Base-by-base conservation (phyloP, 73 alveolate species). In the Stentor roeselii region DNA sequence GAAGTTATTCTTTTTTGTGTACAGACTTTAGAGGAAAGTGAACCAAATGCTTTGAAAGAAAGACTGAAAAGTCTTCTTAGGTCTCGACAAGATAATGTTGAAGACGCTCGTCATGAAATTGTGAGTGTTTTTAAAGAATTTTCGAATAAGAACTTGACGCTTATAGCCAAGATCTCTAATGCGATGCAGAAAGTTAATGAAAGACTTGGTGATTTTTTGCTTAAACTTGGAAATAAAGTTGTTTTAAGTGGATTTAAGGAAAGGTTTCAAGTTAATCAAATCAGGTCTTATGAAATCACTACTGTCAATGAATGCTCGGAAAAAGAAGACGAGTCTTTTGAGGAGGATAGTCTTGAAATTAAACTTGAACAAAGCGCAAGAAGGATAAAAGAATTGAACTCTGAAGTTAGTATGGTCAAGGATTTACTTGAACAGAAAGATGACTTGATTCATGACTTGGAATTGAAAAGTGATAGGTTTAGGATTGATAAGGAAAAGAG, bases 351-450 rank as follows among this genome's bases (percentile, higher is more conserved):
- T 50, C 21, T 50, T 11, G 67, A 50, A 50, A 6, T 50, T 50
- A 50, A 50, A 50, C 67, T 50, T 50, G 67, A 50, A 50, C 67
- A 50, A 50, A 50, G 67, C 67, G 67, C 67, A 11, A 50, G 21
- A 50, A 50, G 67, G 21, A 50, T 50, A 6, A 50, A 50, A 50
- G 67, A 50, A 50, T 50, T 50, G 21, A 50, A 50, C 67, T 50
- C 67, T 11, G 67, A 50, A 50, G 21, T 50, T 11, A 50, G 21
- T 21, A 11, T 6, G 6, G 6, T 50, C 6, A 6, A 21, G 30
- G 6, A 11, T 11, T 6, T 21, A 11, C 21, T 50, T 11, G 67
- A 50, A 50, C 67, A 50, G 21, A 50, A 50, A 50, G 67, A 50
- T 11, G 67, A 50, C 6, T 21, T 50, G 30, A 6, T 50, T 50